These are phyloP conservation scores for Choiromyces venosus DNA, from an alignment of 495 filamentous ascomycete species.

Conservation along the genomic window DNA sequence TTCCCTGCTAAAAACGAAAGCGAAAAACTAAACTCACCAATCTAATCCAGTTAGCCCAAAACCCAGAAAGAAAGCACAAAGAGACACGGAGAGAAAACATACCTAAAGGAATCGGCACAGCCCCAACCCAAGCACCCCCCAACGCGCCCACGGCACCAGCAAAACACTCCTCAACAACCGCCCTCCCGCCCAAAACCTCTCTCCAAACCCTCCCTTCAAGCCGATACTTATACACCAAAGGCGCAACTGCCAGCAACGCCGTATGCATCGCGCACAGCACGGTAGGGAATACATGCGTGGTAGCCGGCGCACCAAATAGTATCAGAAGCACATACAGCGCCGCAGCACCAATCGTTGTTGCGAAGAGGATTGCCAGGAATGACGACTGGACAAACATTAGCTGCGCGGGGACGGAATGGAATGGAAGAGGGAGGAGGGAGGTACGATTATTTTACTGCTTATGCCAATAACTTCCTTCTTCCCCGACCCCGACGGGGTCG, in stretches of 20 bases:
- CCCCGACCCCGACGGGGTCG: constrained; percentile 44
- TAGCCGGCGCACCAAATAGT: constrained; percentile 85
- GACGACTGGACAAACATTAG: constrained; percentile 52
- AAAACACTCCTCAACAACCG: constrained; percentile 60
- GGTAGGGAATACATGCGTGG: constrained; percentile 74
- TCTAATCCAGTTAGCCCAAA: constrained; percentile 8
- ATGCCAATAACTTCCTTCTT: constrained; percentile 43
- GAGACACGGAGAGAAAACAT: constrained; percentile 3
- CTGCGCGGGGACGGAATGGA: constrained; percentile 43
- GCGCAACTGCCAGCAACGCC: constrained; percentile 65
- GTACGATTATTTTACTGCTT: constrained; percentile 46
- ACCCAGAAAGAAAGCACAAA: background rate
- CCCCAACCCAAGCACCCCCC: constrained; percentile 69
- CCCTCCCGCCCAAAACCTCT: constrained; percentile 55
- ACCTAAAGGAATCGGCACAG: constrained; percentile 86
- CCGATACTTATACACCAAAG: constrained; percentile 79
- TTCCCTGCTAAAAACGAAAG: no score
- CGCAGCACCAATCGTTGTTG: constrained; percentile 41
- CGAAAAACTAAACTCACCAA: constrained; percentile 20
- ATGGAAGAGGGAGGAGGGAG: background rate
- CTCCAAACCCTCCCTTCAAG: constrained; percentile 67
- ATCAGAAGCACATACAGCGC: constrained; percentile 64
- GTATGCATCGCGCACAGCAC: constrained; percentile 73
- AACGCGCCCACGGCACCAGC: constrained; percentile 61
- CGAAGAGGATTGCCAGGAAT: constrained; percentile 54